Percentiles rank a stretch among this genome's conserved stretches.
phyloP scores from a whole-genome alignment of 2,329 filamentous ascomycete genomes.

The Fusarium hainanense region DNA sequence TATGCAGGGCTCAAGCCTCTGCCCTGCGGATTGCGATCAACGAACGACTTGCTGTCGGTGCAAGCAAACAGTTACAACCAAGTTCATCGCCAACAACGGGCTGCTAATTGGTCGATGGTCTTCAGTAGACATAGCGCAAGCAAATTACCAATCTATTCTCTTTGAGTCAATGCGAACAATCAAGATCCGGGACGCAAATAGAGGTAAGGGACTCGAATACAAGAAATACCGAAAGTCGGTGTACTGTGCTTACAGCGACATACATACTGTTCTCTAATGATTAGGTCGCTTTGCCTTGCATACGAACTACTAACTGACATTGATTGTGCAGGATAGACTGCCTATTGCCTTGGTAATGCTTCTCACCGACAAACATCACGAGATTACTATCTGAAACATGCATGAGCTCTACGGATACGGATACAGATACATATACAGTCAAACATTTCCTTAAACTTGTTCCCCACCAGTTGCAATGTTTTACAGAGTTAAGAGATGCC shows the following conservation, averaged over 20 bases:
- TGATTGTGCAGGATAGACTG: neutral
- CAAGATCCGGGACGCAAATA: neutral
- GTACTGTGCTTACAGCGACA: neutral
- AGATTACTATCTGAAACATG: slow-evolving; percentile 7
- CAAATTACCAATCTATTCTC: neutral
- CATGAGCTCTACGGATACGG: neutral
- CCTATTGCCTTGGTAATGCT: neutral
- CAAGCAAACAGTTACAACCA: neutral
- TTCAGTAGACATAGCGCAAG: neutral
- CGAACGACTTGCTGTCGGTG: slow-evolving; percentile 6
- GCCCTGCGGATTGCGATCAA: slow-evolving; percentile 17
- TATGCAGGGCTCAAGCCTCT: neutral
- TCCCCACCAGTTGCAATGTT: neutral
- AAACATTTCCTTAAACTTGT: neutral
- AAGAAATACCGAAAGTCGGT: slow-evolving; percentile 24
- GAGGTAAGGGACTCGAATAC: slow-evolving; percentile 7
- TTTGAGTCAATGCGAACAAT: neutral
- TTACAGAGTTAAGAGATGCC: neutral
- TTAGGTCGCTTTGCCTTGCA: neutral
- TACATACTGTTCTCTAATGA: neutral
- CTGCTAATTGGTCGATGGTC: neutral
- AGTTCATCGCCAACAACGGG: neutral
- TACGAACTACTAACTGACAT: neutral
- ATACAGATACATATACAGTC: neutral
- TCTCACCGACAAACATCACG: neutral